Evolutionary conservation across 2,329 filamentous ascomycete genomes (phyloP).

Genomic region (Scedosporium apiospermum): DNA sequence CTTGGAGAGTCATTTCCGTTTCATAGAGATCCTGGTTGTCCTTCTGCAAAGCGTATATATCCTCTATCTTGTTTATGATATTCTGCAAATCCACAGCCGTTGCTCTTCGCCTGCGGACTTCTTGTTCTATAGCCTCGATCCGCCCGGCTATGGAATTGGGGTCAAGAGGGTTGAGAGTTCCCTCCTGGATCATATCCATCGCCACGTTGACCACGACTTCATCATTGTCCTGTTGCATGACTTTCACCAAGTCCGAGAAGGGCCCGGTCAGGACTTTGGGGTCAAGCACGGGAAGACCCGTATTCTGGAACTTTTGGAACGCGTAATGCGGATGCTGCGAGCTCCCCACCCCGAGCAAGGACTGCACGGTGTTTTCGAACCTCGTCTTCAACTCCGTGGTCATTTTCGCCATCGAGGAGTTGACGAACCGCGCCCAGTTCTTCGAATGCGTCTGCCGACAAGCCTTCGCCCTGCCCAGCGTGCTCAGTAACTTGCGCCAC

Average conservation of each 20-base stretch:
- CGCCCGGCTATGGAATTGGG: not conserved
- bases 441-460: not conserved
- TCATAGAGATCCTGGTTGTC: no score
- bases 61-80: not conserved
- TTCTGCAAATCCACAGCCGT: no score
- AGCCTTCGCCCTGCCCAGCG: not conserved
- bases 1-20: not conserved
- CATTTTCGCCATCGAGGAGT: not conserved
- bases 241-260: not conserved
- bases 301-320: not conserved
- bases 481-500: not conserved
- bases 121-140: no score
- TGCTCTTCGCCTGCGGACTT: no score
- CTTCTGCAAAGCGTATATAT: not conserved
- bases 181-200: not conserved
- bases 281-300: not conserved
- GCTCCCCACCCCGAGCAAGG: not conserved
- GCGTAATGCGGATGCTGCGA: not conserved
- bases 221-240: not conserved
- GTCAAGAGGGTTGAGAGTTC: not conserved
- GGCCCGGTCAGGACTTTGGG: not conserved
- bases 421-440: not conserved
- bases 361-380: not conserved
- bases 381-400: no score
- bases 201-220: not conserved